A percentile compares a stretch with the other conserved stretches of the same genome.
Evolutionary conservation across 768 basidiomycete species (phyloP).

Genomic region (Tulasnella calospora): DNA sequence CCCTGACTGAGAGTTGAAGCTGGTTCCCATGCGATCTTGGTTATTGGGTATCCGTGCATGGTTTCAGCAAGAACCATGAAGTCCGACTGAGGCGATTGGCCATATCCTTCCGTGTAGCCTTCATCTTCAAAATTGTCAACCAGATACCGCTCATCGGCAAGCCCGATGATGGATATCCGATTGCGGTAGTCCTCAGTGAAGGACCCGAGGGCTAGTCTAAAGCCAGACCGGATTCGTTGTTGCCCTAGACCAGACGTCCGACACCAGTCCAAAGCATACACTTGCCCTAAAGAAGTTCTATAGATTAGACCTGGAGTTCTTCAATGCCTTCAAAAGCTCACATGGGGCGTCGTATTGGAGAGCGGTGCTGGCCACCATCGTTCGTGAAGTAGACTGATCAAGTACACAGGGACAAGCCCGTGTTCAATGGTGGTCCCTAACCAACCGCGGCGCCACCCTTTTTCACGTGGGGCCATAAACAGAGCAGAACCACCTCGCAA

Average conservation of each 20-base stretch:
- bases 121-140: conserved; percentile 63
- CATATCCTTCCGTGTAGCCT: conserved; percentile 37
- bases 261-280: conserved; percentile 84
- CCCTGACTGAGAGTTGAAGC: conserved; percentile 61
- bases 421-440: not conserved
- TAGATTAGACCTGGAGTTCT: conserved; percentile 10
- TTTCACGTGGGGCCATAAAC: not conserved
- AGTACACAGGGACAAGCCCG: conserved; percentile 5
- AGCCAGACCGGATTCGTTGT: conserved; percentile 55
- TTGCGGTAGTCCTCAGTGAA: conserved; percentile 81
- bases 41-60: conserved; percentile 87
- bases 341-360: conserved; percentile 83
- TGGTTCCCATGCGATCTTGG: conserved; percentile 91
- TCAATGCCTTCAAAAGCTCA: conserved; percentile 41
- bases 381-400: not conserved
- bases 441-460: not conserved
- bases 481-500: not conserved
- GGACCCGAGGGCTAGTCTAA: conserved; percentile 81
- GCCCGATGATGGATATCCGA: conserved; percentile 69
- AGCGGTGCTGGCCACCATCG: conserved; percentile 34
- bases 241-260: conserved; percentile 72
- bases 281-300: conserved; percentile 56
- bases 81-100: conserved; percentile 60
- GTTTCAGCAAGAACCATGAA: conserved; percentile 82
- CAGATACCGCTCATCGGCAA: conserved; percentile 81